phyloP scores from a whole-genome alignment of 2,329 filamentous ascomycete species.

The Paraphaeosphaeria sporulosa region DNA sequence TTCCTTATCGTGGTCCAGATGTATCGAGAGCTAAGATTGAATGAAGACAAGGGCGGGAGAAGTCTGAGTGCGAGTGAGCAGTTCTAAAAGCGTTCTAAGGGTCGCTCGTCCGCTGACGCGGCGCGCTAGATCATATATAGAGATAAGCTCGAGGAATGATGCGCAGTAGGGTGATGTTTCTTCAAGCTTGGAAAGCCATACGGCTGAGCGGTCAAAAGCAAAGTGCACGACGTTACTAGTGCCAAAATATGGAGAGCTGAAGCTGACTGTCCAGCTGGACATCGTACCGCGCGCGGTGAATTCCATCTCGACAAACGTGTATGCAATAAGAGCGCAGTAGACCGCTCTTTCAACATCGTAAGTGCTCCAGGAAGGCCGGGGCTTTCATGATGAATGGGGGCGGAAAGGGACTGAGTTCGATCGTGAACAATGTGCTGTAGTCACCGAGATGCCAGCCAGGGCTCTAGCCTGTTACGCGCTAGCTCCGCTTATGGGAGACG shows the following conservation, averaged over 20 bases:
- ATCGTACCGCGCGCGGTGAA: neutral
- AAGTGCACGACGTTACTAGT: neutral
- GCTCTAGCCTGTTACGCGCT: neutral
- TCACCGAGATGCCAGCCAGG: neutral
- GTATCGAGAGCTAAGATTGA: conserved; percentile 2
- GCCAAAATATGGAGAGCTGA: neutral
- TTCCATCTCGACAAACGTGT: neutral
- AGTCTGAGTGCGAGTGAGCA: neutral
- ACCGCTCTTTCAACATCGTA: neutral
- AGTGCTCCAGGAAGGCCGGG: neutral
- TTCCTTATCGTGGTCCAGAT: neutral
- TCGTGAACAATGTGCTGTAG: too few relatives aligned
- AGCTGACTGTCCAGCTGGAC: neutral
- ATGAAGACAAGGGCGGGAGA: neutral
- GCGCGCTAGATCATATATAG: neutral
- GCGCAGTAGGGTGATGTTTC: neutral
- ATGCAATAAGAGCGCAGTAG: neutral
- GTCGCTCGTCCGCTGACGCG: neutral
- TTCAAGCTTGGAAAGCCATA: neutral
- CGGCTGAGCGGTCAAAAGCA: conserved; percentile 2
- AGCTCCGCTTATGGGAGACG: neutral
- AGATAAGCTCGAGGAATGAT: neutral
- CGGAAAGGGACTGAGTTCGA: neutral
- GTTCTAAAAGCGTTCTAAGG: neutral
- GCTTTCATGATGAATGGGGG: neutral